Base-by-base conservation (phyloP, 148 eudicot genomes). In the Rhododendron henanense region DNA sequence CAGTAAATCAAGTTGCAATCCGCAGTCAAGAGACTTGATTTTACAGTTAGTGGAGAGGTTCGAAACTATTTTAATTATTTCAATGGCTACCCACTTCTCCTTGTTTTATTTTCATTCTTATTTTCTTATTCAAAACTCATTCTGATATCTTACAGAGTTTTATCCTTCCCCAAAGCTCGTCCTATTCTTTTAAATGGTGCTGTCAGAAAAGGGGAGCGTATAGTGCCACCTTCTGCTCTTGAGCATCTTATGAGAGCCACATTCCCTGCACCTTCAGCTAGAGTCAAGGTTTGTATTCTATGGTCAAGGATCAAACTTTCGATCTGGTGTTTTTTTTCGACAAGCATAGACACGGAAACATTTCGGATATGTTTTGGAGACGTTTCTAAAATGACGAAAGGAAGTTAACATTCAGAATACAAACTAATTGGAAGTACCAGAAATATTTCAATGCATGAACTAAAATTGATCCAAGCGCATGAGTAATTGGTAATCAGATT, bases 1-100 rank as follows among this genome's bases (percentile, higher is more conserved):
- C 61, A 92, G 90, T 57, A 93, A 91, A 83, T 88, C 91, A 39
- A 89, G 89, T 63, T 88, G 91, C 84, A 91, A 89, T 88, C 96
- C 90, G 3, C 92, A 92, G 63, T 63, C 90, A 19, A 93, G 94
- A 87, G 95, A 92, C 84, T 78, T 94, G 78, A 87, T 93, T 86
- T 86, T 94, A 87, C 93, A 93, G 90, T 84, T 91, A 28, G 92
- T 90, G 67, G 95, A 94, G 83, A 91, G 96, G 96, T 94, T 65
- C 50, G 81, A 57, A 83, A 74, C 39, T 82, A 65, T 65, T 35
- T 39, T 78, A 78, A 18, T 84, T 57, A 37, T 71, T 82, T 10
- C 41, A 1, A 6, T 65, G 35, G 5, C 74, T 53, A 19, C 37
- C 37, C 9, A 10, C 19, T 65, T 6, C 19, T 23, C 7, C 9